Conservation (phyloP, 768 basidiomycete species). For the Boletus vinaceobasis region DNA sequence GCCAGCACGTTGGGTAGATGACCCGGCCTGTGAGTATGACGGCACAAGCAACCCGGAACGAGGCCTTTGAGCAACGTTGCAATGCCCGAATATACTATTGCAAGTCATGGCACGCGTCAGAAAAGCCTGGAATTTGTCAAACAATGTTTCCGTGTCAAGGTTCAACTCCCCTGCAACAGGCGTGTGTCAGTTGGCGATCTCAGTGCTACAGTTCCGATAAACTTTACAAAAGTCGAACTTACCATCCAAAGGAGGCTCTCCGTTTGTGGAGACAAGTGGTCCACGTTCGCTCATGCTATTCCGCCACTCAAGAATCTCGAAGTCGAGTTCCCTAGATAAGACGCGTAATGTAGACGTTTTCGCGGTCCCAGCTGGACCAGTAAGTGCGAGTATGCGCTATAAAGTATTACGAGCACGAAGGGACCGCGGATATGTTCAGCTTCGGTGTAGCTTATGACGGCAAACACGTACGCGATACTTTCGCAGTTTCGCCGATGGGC, state of each 20-base stretch:
- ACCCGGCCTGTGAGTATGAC: constrained; percentile 1
- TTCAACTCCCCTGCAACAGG: constrained; percentile 10
- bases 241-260: constrained; percentile 12
- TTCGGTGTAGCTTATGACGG: background rate
- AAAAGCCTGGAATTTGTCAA: constrained; percentile 74
- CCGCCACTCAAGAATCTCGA: constrained; percentile 85
- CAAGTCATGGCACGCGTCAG: constrained; percentile 66
- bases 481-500: constrained; percentile 55
- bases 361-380: constrained; percentile 85
- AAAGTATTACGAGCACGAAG: background rate
- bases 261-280: constrained; percentile 18
- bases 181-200: background rate
- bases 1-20: constrained; percentile 1
- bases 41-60: constrained; percentile 1
- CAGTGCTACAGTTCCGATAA: background rate
- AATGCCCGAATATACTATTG: constrained; percentile 43
- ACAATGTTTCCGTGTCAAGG: constrained; percentile 30
- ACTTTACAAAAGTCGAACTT: background rate
- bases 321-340: constrained; percentile 66
- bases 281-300: constrained; percentile 58
- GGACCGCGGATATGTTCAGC: background rate
- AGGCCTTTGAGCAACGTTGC: constrained; percentile 8
- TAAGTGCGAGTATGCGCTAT: constrained; percentile 79
- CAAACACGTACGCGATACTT: constrained; percentile 67
- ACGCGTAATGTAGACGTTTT: constrained; percentile 86